These are phyloP conservation scores for Elaeis guineensis DNA, from an alignment of 176 grass and related monocot species.

Conservation along the genomic window DNA sequence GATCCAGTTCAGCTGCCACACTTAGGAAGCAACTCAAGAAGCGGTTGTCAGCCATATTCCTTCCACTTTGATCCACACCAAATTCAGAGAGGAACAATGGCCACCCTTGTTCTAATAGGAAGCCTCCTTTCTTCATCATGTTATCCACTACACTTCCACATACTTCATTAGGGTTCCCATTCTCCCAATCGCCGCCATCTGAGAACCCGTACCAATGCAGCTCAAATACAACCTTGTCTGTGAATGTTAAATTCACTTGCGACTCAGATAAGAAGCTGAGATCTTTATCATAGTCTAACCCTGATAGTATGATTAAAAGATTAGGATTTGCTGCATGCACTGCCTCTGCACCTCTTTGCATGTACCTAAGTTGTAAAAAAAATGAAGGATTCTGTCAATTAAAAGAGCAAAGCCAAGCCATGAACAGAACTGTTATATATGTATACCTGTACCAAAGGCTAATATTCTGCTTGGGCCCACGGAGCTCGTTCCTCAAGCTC, in stretches of 20 bases:
- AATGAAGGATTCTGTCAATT: background rate
- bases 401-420: background rate
- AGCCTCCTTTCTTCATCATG: slow-evolving; percentile 48
- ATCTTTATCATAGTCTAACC: slow-evolving; percentile 72
- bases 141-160: slow-evolving; percentile 45
- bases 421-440: background rate
- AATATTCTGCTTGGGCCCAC: slow-evolving; percentile 67
- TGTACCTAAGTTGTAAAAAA: slow-evolving; percentile 57
- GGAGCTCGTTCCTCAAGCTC: slow-evolving; percentile 87
- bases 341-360: slow-evolving; percentile 77
- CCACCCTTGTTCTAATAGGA: slow-evolving; percentile 68
- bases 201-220: slow-evolving; percentile 96
- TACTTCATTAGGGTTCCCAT: slow-evolving; percentile 56
- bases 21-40: slow-evolving; percentile 82
- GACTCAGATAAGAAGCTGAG: slow-evolving; percentile 51
- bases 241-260: slow-evolving; percentile 51
- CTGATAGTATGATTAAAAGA: slow-evolving; percentile 72
- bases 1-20: slow-evolving; percentile 71
- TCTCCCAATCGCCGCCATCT: slow-evolving; percentile 67
- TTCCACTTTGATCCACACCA: slow-evolving; percentile 81
- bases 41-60: slow-evolving; percentile 56
- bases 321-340: slow-evolving; percentile 70
- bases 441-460: slow-evolving; percentile 88
- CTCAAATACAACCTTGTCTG: slow-evolving; percentile 76
- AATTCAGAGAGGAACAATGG: slow-evolving; percentile 91